These are phyloP conservation scores for Penicillium brasilianum DNA, from an alignment of 2,329 filamentous ascomycete species.

Conservation along the genomic window DNA sequence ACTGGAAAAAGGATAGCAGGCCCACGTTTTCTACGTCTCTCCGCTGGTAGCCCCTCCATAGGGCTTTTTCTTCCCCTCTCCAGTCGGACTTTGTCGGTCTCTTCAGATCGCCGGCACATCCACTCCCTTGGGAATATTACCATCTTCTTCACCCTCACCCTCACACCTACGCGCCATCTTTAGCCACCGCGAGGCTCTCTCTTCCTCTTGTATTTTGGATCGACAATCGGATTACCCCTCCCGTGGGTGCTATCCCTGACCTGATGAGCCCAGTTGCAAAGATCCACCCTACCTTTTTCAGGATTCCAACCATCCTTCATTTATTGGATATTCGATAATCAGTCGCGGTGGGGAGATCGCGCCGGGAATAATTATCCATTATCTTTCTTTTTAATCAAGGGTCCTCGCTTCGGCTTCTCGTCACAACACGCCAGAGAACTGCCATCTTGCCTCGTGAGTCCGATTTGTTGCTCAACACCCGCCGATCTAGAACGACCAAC, in stretches of 20 bases:
- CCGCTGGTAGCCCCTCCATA: slow-evolving; percentile 15
- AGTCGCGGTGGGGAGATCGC: not conserved
- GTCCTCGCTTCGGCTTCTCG: not conserved
- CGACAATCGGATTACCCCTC: slow-evolving; percentile 13
- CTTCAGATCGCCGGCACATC: slow-evolving; percentile 13
- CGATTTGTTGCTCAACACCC: not conserved
- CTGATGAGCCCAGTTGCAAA: slow-evolving; percentile 13
- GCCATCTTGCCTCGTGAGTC: not conserved
- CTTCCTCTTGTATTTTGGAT: slow-evolving; percentile 1
- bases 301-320: slow-evolving; percentile 10
- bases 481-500: not conserved
- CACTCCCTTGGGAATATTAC: slow-evolving; percentile 10
- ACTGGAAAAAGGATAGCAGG: not conserved
- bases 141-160: not conserved
- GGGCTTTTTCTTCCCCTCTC: slow-evolving; percentile 11
- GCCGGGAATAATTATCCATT: not conserved
- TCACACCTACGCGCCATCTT: not conserved
- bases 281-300: slow-evolving; percentile 11
- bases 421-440: not conserved
- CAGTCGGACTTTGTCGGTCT: slow-evolving; percentile 6
- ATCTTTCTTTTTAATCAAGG: too few relatives aligned
- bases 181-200: not conserved
- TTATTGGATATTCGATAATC: slow-evolving; percentile 11
- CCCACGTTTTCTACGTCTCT: slow-evolving; percentile 3
- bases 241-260: slow-evolving; percentile 16